Evolutionary conservation across 2,329 filamentous ascomycete genomes (phyloP).

Genomic region (Botryotinia convoluta): DNA sequence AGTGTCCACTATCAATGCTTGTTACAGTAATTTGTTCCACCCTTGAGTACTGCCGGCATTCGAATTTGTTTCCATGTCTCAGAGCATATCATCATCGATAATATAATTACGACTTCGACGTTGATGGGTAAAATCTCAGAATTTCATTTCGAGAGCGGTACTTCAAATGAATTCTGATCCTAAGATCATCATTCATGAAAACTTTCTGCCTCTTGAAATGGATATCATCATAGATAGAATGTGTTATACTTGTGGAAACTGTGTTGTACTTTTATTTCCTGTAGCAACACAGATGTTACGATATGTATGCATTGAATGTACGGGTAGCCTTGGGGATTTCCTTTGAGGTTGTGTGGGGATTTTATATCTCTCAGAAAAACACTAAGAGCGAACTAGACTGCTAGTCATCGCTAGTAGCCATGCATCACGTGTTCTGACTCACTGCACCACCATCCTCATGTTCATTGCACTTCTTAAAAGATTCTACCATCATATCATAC

Average conservation of each 20-base stretch:
- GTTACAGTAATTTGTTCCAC: slow-evolving; percentile 2
- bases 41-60: background rate
- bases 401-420: background rate
- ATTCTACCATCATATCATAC: background rate
- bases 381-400: background rate
- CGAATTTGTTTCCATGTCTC: background rate
- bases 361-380: background rate
- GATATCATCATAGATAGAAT: background rate
- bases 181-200: background rate
- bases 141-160: background rate
- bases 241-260: background rate
- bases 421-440: background rate
- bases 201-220: background rate
- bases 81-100: background rate
- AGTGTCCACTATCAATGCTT: background rate
- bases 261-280: background rate
- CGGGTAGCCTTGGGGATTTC: background rate
- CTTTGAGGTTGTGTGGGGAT: background rate
- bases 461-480: background rate
- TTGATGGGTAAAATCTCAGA: background rate
- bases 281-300: background rate
- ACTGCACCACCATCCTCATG: background rate
- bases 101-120: background rate
- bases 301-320: background rate
- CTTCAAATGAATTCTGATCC: background rate